A percentile compares a stretch with the other conserved stretches of the same genome.
Conservation (phyloP, 2,329 filamentous ascomycete genomes). For the Simplicillium aogashimaense region DNA sequence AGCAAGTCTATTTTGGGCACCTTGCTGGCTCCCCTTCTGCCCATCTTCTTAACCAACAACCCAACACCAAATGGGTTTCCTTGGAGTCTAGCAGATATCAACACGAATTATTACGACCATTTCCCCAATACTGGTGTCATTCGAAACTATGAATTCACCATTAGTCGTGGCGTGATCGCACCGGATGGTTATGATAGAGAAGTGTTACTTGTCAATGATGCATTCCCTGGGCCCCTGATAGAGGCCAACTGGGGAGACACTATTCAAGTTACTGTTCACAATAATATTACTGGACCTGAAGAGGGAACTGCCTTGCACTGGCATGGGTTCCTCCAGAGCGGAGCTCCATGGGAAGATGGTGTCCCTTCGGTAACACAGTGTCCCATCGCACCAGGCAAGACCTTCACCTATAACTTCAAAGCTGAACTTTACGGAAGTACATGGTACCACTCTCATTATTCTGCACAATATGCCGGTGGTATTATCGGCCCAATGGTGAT, state of each 20-base stretch:
- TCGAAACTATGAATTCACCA: conserved; percentile 42
- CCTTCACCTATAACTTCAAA: conserved; percentile 46
- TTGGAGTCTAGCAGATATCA: conserved; percentile 36
- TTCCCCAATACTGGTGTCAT: conserved; percentile 44
- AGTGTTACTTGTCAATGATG: conserved; percentile 41
- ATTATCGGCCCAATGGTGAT: conserved; percentile 52
- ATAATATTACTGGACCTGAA: conserved; percentile 36
- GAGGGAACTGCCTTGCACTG: conserved; percentile 56
- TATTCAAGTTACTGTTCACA: conserved; percentile 32
- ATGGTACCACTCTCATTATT: conserved; percentile 55
- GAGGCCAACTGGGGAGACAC: conserved; percentile 40
- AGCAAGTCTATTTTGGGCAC: conserved; percentile 32
- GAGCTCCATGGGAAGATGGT: conserved; percentile 46
- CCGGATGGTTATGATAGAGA: conserved; percentile 44
- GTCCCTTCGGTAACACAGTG: conserved; percentile 40
- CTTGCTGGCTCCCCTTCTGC: conserved; percentile 23
- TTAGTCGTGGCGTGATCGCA: conserved; percentile 37
- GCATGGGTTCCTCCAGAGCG: conserved; percentile 50
- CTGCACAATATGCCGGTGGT: conserved; percentile 39
- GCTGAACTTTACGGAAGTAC: conserved; percentile 43
- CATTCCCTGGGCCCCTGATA: conserved; percentile 50
- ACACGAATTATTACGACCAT: conserved; percentile 39
- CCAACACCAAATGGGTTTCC: conserved; percentile 38
- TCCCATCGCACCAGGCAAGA: conserved; percentile 37
- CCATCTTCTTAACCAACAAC: conserved; percentile 36